Base-by-base conservation (phyloP, 169 alveolate genomes). In the Miamiensis avidus region DNA sequence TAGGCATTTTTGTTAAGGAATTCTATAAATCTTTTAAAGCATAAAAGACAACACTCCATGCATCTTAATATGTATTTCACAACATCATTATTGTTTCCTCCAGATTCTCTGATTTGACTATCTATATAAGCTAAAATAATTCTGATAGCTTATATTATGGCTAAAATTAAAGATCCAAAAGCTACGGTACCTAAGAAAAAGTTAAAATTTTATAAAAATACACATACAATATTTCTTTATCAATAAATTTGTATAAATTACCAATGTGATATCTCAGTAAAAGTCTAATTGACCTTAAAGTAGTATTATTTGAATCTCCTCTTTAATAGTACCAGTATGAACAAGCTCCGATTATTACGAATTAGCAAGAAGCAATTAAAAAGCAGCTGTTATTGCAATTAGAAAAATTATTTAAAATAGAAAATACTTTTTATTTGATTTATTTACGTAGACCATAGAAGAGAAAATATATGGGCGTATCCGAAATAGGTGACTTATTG, bases 141-240 rank as follows among this genome's bases (percentile, higher is more conserved):
- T 49, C 64, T 79, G 15, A 79, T 31, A 25, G 65, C 25, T 30
- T 34, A 29, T 0, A 79, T 74, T 29, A 79, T 28, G 16, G 76
- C 73, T 29, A 79, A 29, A 49, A 79, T 29, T 64, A 79, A 34
- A 49, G 76, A 34, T n/a, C 84, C 84, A 15, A 79, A 65, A n/a
- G 76, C 34, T 20, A 79, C 84, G 25, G 84, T 34, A n/a, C 99
- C 99, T 74, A 94, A n/a, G n/a, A n/a, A n/a, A n/a, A 84, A 88
- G 69, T 49, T 49, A 49, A 49, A 49, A 11, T 4, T 49, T 11
- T 49, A 49, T 11, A 49, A 11, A 49, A 49, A 49, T 49, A 49
- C 20, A 49, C 20, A 11, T 49, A 49, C 26, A 49, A 49, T 11
- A 11, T 11, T 11, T 11, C 20, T 49, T 49, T 49, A 49, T 49